A percentile compares a stretch with the other conserved stretches of the same genome.
phyloP scores from a whole-genome alignment of 192 early-diverging fungal genomes.

The Dimargaris verticillata region DNA sequence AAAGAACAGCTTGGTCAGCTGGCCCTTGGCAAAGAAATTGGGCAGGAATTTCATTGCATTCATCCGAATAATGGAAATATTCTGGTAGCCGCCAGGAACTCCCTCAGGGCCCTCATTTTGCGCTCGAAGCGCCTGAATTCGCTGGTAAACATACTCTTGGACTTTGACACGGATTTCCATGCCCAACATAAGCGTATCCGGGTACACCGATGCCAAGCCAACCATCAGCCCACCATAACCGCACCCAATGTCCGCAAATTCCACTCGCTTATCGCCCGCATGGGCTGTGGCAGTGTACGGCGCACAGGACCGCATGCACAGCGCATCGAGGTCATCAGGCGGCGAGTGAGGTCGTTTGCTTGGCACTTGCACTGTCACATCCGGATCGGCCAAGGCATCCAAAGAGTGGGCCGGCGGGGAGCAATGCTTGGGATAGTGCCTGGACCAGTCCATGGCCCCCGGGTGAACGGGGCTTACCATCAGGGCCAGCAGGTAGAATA shows the following conservation, averaged over 20 bases:
- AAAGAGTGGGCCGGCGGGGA: not conserved
- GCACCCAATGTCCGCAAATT: conserved; percentile 97
- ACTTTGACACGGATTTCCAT: conserved; percentile 99
- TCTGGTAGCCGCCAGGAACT: conserved; percentile 70
- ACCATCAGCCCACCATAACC: conserved; percentile 90
- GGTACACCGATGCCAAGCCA: conserved; percentile 78
- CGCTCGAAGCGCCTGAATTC: conserved; percentile 69
- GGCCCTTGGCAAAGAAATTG: conserved; percentile 92
- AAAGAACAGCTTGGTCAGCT: conserved; percentile 93
- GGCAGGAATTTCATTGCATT: conserved; percentile 98
- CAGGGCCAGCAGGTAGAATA: not conserved
- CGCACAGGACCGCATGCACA: not conserved
- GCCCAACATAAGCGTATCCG: conserved; percentile 83
- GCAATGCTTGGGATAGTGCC: conserved; percentile 62
- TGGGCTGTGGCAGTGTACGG: not conserved
- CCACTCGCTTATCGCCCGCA: conserved; percentile 32
- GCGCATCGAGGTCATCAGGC: not conserved
- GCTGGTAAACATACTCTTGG: conserved; percentile 75
- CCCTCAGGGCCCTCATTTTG: conserved; percentile 15
- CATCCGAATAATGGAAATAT: conserved; percentile 91
- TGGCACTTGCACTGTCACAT: conserved; percentile 10
- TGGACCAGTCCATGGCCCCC: conserved; percentile 74
- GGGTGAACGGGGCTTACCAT: conserved; percentile 52
- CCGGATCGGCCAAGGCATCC: conserved; percentile 13
- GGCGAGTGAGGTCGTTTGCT: conserved; percentile 11